Base-by-base conservation (phyloP, 352 stramenopile species). In the Pythium dissimile region DNA sequence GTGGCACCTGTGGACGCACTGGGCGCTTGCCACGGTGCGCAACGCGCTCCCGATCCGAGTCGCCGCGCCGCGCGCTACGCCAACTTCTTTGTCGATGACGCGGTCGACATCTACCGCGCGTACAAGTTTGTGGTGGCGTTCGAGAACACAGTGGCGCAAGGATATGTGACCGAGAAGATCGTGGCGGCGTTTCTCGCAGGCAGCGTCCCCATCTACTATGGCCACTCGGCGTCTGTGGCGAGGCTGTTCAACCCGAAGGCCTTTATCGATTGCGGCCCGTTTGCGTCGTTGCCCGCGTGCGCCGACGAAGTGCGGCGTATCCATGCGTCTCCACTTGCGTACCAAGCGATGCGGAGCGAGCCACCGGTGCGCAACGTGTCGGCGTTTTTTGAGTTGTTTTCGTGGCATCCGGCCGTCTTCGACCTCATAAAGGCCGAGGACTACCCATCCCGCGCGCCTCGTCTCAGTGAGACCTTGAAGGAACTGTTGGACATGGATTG, bases 101-200 rank as follows among this genome's bases (percentile, higher is more conserved):
- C 54, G 0, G 54, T 61, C 8, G 35, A 47, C 15, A 10, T n/a
- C 15, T 45, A 45, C 58, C n/a, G 54, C 18, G 1, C 38, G 11
- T 86, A 77, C 67, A 75, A 77, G 35, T 88, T 90, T 34, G 75
- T 80, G 13, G 69, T 90, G 47, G 76, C 73, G 9, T 86, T 88
- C 18, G 74, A 90, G 42, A 85, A 85, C 54, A 59, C 52, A 0
- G 39, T 56, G 3, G 64, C 42, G 4, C 39, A 59, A 1, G 80
- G 77, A 24, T 88, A 87, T 35, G 57, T 86, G 45, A 87, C 76
- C 5, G 75, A 89, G 53, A 86, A 87, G 54, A 34, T 89, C n/a
- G 66, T 82, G 3, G 80, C 80, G 24, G 72, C 77, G 16, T 77
- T 86, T 38, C 62, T 88, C 24, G 75, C 74, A 0, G 77, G 74